Evolutionary conservation across 2,329 filamentous ascomycete genomes (phyloP), one percentile per base, ranked within the genome.

Genomic region (Fusarium sp.): DNA sequence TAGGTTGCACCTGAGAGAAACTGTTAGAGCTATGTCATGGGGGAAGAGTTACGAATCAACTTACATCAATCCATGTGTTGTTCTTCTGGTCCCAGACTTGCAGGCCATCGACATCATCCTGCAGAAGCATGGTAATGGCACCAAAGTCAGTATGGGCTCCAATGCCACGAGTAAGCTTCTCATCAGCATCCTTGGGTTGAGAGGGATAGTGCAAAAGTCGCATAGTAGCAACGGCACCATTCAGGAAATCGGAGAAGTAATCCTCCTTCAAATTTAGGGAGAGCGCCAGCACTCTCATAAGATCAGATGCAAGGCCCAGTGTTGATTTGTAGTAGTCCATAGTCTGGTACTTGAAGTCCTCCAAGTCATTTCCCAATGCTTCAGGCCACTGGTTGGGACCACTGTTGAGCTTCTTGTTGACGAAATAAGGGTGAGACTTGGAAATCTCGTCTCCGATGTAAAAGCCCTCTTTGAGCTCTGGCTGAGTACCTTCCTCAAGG

Each of bases 91-190:
- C 80, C 54, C 83, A 80, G 6, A 88, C 84, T 68, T 89, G 81
- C 3, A 89, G 79, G 1, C 85, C 86, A 29, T 82, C 81, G 16
- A 82, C 77, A 4, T 77, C 77, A 60, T 85, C 84, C 69, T 88
- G 86, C 5, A 88, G 79, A 13, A 89, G 81, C 29, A 88, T 78
- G 1, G 86, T 88, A 43, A 88, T 82, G 46, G 83, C 83, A n/a
- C 85, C 84, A 65, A 86, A 88, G 69, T 87, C 86, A 2, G 84
- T 86, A 66, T 87, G 86, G 5, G 83, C 84, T 1, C 85, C 85
- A 3, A 80, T 78, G 76, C 81, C 55, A 69, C 80, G 41, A 70
- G 76, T 74, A 71, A 79, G 74, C 41, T 74, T 76, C 47, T 76
- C 73, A 28, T 79, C 74, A 8, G 67, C 70, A 21, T 80, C 78